Conservation (phyloP, 805 yeast species). For the Saccharomycopsis fermentans region DNA sequence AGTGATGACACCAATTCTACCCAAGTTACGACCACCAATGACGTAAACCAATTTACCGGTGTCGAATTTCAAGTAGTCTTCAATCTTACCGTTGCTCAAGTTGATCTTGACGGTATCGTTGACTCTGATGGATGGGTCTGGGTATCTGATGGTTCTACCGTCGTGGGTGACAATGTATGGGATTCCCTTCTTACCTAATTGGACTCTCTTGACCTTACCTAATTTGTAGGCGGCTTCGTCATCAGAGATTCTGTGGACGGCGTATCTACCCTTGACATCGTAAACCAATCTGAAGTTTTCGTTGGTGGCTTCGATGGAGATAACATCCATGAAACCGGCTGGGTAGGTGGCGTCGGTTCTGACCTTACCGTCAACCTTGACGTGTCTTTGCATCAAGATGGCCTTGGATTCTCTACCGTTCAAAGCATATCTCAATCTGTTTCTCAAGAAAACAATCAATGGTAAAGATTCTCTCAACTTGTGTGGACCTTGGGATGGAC, state of each 20-base stretch:
- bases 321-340: slow-evolving; percentile 99
- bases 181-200: slow-evolving; percentile 95
- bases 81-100: slow-evolving; percentile 90
- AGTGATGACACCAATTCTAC: slow-evolving; percentile 90
- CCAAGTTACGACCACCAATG: slow-evolving; percentile 98
- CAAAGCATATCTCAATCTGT: slow-evolving; percentile 97
- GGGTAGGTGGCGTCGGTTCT: slow-evolving; percentile 99
- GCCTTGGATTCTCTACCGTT: slow-evolving; percentile 99
- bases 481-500: slow-evolving; percentile 99
- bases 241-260: slow-evolving; percentile 98
- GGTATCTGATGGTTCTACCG: slow-evolving; percentile 99
- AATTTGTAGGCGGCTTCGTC: slow-evolving; percentile 98
- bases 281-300: slow-evolving; percentile 98
- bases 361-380: slow-evolving; percentile 97
- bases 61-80: slow-evolving; percentile 83
- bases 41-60: slow-evolving; percentile 87
- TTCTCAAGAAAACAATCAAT: slow-evolving; percentile 91
- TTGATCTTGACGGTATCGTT: slow-evolving; percentile 98
- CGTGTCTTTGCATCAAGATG: slow-evolving; percentile 95
- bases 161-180: slow-evolving; percentile 99
- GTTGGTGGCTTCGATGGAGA: slow-evolving; percentile 93
- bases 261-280: slow-evolving; percentile 98
- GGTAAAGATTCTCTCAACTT: slow-evolving; percentile 97
- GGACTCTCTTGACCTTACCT: slow-evolving; percentile 96
- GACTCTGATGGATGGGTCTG: slow-evolving; percentile 93